Evolutionary conservation across 2,329 filamentous ascomycete species (phyloP), one percentile per base, ranked within the genome.

Genomic region (Colletotrichum viniferum): DNA sequence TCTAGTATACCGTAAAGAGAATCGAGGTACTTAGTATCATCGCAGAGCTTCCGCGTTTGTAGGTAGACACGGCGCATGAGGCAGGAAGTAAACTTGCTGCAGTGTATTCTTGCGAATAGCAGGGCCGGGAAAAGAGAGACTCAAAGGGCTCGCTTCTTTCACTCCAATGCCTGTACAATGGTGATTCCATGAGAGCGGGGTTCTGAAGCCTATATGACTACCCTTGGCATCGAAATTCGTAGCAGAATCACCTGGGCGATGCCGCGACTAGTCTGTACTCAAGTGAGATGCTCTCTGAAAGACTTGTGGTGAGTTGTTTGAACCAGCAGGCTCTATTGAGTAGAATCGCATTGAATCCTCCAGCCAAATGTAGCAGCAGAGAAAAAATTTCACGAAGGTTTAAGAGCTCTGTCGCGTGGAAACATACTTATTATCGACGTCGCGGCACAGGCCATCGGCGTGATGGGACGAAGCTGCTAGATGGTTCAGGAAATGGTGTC

Each of bases 381-480:
- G 5, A 12, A 0, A 6, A 0, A 12, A 6, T n/a, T 3, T 48
- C 38, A n/a, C 4, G 38, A 6, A n/a, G 18, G 18, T n/a, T 48
- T 0, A 3, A 48, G 38, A 48, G 3, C 18, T 12, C 9, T 48
- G 0, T n/a, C 18, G 18, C n/a, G 38, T 48, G 38, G 18, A n/a
- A 48, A 48, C 9, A n/a, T n/a, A 6, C 18, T n/a, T 0, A 4
- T 10, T n/a, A n/a, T n/a, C 18, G 4, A 48, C 0, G 38, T 2
- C 38, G 9, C 38, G 9, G 9, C 3, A n/a, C 3, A n/a, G 38
- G 2, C 38, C 38, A 7, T 48, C 38, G 9, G 9, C 8, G 5
- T 48, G 38, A 48, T n/a, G 9, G 9, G 18, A 48, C 9, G 38
- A 48, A 48, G 9, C 38, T 48, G 38, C 38, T 48, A 1, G 38